phyloP scores from a whole-genome alignment of 2,329 filamentous ascomycete genomes.

The Fusarium oligoseptatum region DNA sequence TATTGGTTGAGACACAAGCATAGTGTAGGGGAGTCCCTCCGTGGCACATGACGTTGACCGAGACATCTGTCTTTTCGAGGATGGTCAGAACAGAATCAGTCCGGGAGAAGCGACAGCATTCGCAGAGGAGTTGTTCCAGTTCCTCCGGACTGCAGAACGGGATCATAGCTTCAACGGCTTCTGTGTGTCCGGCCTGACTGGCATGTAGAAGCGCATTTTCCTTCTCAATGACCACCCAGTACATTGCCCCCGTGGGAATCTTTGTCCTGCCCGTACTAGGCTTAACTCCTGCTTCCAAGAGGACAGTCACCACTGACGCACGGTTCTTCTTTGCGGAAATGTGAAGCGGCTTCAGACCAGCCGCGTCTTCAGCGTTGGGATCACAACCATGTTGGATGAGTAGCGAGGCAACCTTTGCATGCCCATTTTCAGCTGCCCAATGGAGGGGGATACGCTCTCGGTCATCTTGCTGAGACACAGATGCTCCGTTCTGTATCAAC shows the following conservation, averaged over 20 bases:
- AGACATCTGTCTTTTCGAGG: constrained; percentile 26
- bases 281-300: constrained; percentile 32
- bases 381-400: constrained; percentile 27
- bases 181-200: constrained; percentile 28
- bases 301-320: neutral
- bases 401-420: constrained; percentile 21
- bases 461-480: constrained; percentile 15
- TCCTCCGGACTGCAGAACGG: constrained; percentile 29
- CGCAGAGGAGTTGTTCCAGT: constrained; percentile 36
- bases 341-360: constrained; percentile 36
- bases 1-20: constrained; percentile 18
- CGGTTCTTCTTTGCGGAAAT: constrained; percentile 30
- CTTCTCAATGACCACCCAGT: neutral
- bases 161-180: constrained; percentile 28
- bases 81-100: constrained; percentile 29
- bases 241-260: neutral
- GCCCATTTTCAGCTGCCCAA: constrained; percentile 40
- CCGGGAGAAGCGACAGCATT: constrained; percentile 23
- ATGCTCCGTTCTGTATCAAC: constrained; percentile 14
- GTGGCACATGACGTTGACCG: constrained; percentile 21
- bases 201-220: constrained; percentile 36
- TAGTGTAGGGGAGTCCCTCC: constrained; percentile 27
- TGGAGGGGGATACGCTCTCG: constrained; percentile 35
- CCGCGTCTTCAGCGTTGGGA: constrained; percentile 20
- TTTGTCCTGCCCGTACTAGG: constrained; percentile 28